Conservation (phyloP, 225 moss, liverwort and hornwort genomes). For the Climacium dendroides region DNA sequence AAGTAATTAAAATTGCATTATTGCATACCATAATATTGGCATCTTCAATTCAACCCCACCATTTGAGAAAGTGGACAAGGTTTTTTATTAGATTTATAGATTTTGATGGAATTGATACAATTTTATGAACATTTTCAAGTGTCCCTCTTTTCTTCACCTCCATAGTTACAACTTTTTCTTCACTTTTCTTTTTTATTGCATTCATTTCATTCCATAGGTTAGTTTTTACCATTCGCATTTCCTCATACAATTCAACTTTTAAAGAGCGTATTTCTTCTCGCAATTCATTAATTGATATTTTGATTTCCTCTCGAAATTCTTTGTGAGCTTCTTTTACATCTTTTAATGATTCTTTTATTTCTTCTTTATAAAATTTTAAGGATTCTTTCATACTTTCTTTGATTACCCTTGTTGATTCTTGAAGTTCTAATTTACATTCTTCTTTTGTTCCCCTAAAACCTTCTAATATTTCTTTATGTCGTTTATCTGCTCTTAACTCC, state of each 20-base stretch:
- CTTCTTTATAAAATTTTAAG: not conserved
- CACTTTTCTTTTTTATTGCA: not conserved
- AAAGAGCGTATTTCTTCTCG: not conserved
- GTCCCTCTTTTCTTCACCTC: slow-evolving; percentile 12
- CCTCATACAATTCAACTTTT: slow-evolving; percentile 1
- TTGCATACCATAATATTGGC: not conserved
- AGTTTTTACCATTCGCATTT: not conserved
- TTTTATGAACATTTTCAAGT: slow-evolving; percentile 20
- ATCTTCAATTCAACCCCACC: slow-evolving; percentile 2
- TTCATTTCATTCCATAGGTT: slow-evolving; percentile 12
- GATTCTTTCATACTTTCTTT: slow-evolving; percentile 12
- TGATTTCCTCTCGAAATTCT: slow-evolving; percentile 11
- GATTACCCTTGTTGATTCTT: not conserved
- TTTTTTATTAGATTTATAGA: slow-evolving; percentile 19
- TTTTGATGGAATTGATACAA: slow-evolving; percentile 34
- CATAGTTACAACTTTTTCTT: not conserved
- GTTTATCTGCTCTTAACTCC: slow-evolving; percentile 9
- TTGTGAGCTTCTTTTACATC: not conserved
- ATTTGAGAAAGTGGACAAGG: slow-evolving; percentile 7
- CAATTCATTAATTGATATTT: not conserved
- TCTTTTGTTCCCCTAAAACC: slow-evolving; percentile 2
- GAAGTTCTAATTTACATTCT: slow-evolving; percentile 8
- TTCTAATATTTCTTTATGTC: slow-evolving; percentile 9
- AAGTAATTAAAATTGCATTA: not conserved
- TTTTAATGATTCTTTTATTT: slow-evolving; percentile 6